These are phyloP conservation scores for Kwoniella shivajii DNA, from an alignment of 1,284 basidiomycete species.

Conservation along the genomic window DNA sequence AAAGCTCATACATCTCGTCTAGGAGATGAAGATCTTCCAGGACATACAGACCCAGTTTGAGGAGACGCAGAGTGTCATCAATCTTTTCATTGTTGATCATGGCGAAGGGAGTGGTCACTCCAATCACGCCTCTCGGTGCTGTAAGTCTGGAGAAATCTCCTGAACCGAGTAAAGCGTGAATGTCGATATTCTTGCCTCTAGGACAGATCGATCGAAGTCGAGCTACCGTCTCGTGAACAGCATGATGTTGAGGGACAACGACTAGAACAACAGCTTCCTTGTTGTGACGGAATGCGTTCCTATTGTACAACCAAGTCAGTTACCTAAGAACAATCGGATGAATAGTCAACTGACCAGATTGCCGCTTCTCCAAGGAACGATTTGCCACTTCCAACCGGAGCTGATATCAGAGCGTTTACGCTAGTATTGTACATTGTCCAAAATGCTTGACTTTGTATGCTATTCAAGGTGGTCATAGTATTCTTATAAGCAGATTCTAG, in stretches of 20 bases:
- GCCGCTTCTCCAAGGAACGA: conserved; percentile 70
- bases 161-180: conserved; percentile 28
- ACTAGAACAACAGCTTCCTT: conserved; percentile 42
- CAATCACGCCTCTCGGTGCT: conserved; percentile 31
- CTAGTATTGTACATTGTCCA: conserved; percentile 78
- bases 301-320: conserved; percentile 16
- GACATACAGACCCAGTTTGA: conserved; percentile 67
- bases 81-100: conserved; percentile 38
- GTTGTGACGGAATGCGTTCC: conserved; percentile 50
- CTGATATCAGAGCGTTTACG: conserved; percentile 75
- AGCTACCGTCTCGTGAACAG: conserved; percentile 46
- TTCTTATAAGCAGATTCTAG: conserved; percentile 59
- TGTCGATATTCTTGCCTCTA: conserved; percentile 28
- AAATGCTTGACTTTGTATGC: conserved; percentile 86
- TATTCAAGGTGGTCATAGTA: conserved; percentile 68
- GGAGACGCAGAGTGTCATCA: conserved; percentile 40
- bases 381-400: conserved; percentile 81
- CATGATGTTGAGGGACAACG: conserved; percentile 46
- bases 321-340: neutral
- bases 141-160: conserved; percentile 34
- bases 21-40: conserved; percentile 87
- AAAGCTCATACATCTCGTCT: conserved; percentile 80
- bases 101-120: conserved; percentile 50
- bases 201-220: conserved; percentile 44
- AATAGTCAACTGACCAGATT: conserved; percentile 62